A percentile compares a stretch with the other conserved stretches of the same genome.
phyloP scores from a whole-genome alignment of 352 stramenopile species.

The Phytophthora megakarya region DNA sequence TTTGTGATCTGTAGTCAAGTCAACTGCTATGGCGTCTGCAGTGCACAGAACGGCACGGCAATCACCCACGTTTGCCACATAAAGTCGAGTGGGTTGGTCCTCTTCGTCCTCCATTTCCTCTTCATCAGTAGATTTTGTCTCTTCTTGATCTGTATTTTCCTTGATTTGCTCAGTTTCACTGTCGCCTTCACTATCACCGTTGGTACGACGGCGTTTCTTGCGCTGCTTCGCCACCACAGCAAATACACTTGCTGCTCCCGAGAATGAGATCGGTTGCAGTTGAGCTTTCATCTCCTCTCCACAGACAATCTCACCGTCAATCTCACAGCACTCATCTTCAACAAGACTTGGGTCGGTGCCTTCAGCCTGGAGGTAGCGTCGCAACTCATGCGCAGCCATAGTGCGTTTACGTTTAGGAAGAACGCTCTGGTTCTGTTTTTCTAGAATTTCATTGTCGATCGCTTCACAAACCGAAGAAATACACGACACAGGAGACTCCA shows the following conservation, averaged over 20 bases:
- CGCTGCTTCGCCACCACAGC: slow-evolving; percentile 57
- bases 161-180: slow-evolving; percentile 15
- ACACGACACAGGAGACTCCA: slow-evolving; percentile 49
- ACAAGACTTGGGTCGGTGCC: slow-evolving; percentile 22
- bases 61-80: slow-evolving; percentile 90
- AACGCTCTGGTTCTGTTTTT: slow-evolving; percentile 75
- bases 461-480: slow-evolving; percentile 64
- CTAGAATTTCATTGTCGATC: slow-evolving; percentile 78
- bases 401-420: slow-evolving; percentile 69
- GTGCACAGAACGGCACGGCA: slow-evolving; percentile 89
- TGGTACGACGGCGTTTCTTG: slow-evolving; percentile 36
- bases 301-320: slow-evolving; percentile 41
- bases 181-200: slow-evolving; percentile 4
- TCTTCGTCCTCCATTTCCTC: slow-evolving; percentile 22
- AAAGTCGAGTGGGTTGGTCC: slow-evolving; percentile 57
- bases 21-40: slow-evolving; percentile 66
- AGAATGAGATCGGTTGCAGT: slow-evolving; percentile 87
- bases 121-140: not conserved
- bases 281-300: slow-evolving; percentile 51
- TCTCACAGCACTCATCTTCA: slow-evolving; percentile 48
- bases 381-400: slow-evolving; percentile 45
- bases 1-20: slow-evolving; percentile 91
- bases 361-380: slow-evolving; percentile 26
- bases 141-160: slow-evolving; percentile 1
- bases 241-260: slow-evolving; percentile 72